These are phyloP conservation scores for Macrolepiota dolichaula DNA, from an alignment of 768 basidiomycete genomes.

Conservation along the genomic window DNA sequence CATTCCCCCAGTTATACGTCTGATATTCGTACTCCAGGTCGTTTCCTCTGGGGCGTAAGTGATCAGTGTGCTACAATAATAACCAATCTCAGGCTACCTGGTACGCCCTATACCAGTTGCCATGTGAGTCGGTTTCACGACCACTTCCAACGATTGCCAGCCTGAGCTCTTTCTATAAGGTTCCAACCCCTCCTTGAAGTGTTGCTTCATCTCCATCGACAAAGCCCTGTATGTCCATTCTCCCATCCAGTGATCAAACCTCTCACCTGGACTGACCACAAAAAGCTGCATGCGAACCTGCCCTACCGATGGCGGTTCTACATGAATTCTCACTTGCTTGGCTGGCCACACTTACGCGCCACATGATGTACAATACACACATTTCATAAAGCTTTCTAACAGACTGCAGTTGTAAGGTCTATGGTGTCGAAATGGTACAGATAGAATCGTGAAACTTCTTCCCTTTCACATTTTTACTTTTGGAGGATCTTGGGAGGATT, in stretches of 20 bases:
- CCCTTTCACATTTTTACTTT: slow-evolving; percentile 39
- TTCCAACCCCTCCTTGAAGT: background rate
- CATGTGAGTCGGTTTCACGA: background rate
- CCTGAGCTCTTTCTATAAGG: background rate
- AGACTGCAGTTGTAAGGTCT: background rate
- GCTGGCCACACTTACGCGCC: background rate
- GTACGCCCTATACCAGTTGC: background rate
- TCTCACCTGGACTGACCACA: background rate
- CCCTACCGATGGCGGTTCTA: background rate
- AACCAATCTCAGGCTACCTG: too few species aligned
- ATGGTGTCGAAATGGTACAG: background rate
- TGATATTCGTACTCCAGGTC: background rate
- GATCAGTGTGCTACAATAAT: background rate
- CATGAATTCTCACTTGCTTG: background rate
- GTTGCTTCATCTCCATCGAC: background rate
- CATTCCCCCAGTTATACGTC: too few species aligned
- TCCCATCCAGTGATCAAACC: background rate
- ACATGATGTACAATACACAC: background rate
- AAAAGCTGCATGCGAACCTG: background rate
- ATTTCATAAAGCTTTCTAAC: background rate
- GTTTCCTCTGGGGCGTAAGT: background rate
- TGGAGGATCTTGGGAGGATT: slow-evolving; percentile 69
- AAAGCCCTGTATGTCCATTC: background rate
- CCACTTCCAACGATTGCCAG: background rate
- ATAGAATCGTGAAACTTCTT: background rate